Evolutionary conservation across 768 basidiomycete species (phyloP), one percentile per base, ranked within the genome.

Genomic region (Trametes punicea): DNA sequence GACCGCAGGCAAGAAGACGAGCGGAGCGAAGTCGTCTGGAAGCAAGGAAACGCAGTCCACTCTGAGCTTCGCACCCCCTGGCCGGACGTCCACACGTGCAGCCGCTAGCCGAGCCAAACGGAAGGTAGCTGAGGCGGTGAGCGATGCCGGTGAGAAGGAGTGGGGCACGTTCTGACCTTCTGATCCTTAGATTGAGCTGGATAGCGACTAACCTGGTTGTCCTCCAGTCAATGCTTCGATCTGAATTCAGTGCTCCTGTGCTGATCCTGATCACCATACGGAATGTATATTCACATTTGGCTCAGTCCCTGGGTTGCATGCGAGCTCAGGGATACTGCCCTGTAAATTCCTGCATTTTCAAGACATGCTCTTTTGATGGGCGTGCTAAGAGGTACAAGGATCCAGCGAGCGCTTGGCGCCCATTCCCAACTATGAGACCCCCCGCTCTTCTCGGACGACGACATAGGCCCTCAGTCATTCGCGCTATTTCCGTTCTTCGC

Each of bases 41-140:
- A 60, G 58, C 30, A 55, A 60, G 31, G 44, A 71, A 7, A 81
- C 77, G 52, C 86, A 88, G 67, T 56, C 77, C 1, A 85, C 82
- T 39, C 68, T 90, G 51, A 80, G 71, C 31, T 90, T 90, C 59
- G 80, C 83, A 0, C 83, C 88, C 9, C 75, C 77, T 27, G 79
- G 65, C 6, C 73, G 84, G 7, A 69, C 63, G 30, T 79, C 83
- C 15, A 81, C 83, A 1, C 71, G 89, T 49, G 78, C 86, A 0
- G 89, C 90, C 13, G 89, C 90, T 6, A 76, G 82, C 16, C 83
- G 75, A 63, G 86, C 90, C 9, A 81, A 76, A 63, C 79, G 80
- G 39, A 88, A 73, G 70, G 80, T 87, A 70, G 78, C 81, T 3
- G 72, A 64, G 33, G 67, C 68, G 51, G 78, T 80, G 46, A 56